A percentile compares a stretch with the other conserved stretches of the same genome.
Conservation (phyloP, 352 stramenopile species). For the Globisporangium nagaii region DNA sequence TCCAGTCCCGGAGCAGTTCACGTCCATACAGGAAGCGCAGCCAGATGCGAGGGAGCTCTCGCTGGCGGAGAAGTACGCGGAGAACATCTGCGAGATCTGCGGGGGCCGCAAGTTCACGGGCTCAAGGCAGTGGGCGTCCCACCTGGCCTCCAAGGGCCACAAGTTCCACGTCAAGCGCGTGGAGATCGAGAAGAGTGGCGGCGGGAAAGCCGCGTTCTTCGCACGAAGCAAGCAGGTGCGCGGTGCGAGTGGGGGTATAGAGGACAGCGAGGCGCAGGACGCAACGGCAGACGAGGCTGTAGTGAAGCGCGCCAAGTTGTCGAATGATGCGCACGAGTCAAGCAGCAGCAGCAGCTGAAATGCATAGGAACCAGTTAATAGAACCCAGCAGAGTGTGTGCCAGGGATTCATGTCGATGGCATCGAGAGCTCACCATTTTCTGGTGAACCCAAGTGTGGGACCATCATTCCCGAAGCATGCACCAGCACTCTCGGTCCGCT, state of each 20-base stretch:
- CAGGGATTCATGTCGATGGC: too few species aligned
- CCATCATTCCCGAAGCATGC: too few species aligned
- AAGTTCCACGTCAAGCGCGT: conserved; percentile 75
- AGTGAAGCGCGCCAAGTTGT: conserved; percentile 1
- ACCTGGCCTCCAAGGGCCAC: conserved; percentile 78
- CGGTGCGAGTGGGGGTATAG: background rate
- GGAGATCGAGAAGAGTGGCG: conserved; percentile 36
- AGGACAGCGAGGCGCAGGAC: background rate
- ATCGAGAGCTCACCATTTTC: too few species aligned
- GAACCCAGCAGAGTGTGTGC: too few species aligned
- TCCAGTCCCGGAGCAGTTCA: conserved; percentile 19
- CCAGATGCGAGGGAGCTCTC: conserved; percentile 36
- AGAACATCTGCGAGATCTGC: conserved; percentile 58
- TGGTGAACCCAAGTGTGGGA: too few species aligned
- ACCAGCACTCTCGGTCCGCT: too few species aligned
- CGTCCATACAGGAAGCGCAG: conserved; percentile 41
- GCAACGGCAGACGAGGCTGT: background rate
- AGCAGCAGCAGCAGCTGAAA: too few species aligned
- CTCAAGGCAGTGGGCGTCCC: conserved; percentile 60
- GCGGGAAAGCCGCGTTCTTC: background rate
- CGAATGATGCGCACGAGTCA: background rate
- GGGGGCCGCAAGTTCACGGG: conserved; percentile 61
- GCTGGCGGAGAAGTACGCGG: conserved; percentile 53
- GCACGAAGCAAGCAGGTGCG: background rate
- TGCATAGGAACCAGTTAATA: too few species aligned